These are phyloP conservation scores for Candida boleticola DNA, from an alignment of 805 yeast genomes.

Conservation along the genomic window DNA sequence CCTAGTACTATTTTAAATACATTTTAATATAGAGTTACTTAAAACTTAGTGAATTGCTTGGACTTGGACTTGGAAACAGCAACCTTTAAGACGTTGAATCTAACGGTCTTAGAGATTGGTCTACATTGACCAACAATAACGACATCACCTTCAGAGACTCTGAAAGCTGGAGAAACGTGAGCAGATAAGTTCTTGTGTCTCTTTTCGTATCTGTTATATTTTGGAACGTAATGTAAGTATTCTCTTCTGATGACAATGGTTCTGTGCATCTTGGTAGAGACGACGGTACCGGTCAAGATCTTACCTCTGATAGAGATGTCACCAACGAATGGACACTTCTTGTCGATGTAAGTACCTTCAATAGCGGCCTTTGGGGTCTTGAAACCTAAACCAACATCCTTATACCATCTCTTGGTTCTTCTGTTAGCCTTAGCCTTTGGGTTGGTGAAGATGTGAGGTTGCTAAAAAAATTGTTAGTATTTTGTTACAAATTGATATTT, in stretches of 20 bases:
- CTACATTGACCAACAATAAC: conserved; percentile 99
- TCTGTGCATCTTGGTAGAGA: conserved; percentile 99
- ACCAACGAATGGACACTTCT: conserved; percentile 99
- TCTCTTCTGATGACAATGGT: conserved; percentile 99
- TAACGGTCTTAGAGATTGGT: conserved; percentile 99
- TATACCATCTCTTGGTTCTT: conserved; percentile 99
- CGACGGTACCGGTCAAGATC: conserved; percentile 99
- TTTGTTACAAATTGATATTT: not conserved
- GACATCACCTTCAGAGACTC: conserved; percentile 97
- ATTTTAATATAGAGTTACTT: conserved; percentile 34
- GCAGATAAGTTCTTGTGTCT: conserved; percentile 99
- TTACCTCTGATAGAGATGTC: conserved; percentile 98
- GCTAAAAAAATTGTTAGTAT: conserved; percentile 58
- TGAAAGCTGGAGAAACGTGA: conserved; percentile 99
- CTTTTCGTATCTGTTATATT: conserved; percentile 99
- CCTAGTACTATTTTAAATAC: conserved; percentile 11
- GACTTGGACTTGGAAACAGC: conserved; percentile 83
- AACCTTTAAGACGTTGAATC: conserved; percentile 99
- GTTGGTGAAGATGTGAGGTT: conserved; percentile 99
- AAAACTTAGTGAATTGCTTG: conserved; percentile 96
- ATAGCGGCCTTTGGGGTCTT: conserved; percentile 99
- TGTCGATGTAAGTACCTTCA: conserved; percentile 98
- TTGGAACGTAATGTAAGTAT: conserved; percentile 99
- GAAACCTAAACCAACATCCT: conserved; percentile 99
- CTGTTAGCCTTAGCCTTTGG: conserved; percentile 98